Percentiles rank a stretch among this genome's conserved stretches.
These are phyloP conservation scores for Mycena filopes DNA, from an alignment of 768 basidiomycete genomes.

Conservation along the genomic window DNA sequence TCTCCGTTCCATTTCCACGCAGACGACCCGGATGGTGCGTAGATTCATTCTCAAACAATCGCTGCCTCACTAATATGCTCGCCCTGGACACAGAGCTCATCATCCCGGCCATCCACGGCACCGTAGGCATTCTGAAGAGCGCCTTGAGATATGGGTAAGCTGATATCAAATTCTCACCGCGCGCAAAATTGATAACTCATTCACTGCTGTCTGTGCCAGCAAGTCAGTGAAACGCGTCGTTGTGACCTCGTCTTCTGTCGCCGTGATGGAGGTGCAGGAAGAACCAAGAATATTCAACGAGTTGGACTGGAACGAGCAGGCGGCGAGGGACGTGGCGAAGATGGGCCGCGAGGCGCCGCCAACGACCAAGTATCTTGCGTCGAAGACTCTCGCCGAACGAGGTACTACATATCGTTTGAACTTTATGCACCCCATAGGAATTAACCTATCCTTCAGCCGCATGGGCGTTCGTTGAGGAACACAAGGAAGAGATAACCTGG, in stretches of 20 bases:
- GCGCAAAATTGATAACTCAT: too few relatives aligned
- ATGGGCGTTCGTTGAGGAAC: conserved; percentile 53
- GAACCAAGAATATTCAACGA: conserved; percentile 53
- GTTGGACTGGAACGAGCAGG: conserved; percentile 69
- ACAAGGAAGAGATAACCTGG: conserved; percentile 57
- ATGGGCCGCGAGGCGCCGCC: conserved; percentile 57
- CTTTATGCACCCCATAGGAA: neutral
- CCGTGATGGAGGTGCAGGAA: conserved; percentile 47
- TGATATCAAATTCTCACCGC: too few relatives aligned
- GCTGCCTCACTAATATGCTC: neutral
- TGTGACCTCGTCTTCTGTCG: conserved; percentile 70
- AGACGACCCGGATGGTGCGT: conserved; percentile 54
- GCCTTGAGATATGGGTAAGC: conserved; percentile 51
- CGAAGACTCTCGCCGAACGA: conserved; percentile 75
- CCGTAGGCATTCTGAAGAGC: conserved; percentile 48
- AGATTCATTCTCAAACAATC: neutral
- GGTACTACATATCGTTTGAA: conserved; percentile 40
- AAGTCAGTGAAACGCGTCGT: conserved; percentile 71
- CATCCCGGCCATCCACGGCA: conserved; percentile 54
- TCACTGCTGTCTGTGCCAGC: too few relatives aligned
- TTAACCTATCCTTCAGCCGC: conserved; percentile 43
- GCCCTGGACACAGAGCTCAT: conserved; percentile 18
- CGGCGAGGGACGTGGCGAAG: conserved; percentile 56
- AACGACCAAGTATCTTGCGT: conserved; percentile 62
- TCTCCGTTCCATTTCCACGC: conserved; percentile 66